A percentile compares a stretch with the other conserved stretches of the same genome.
These are phyloP conservation scores for Adansonia gregorii DNA, from an alignment of 441 rosid species.

Conservation along the genomic window DNA sequence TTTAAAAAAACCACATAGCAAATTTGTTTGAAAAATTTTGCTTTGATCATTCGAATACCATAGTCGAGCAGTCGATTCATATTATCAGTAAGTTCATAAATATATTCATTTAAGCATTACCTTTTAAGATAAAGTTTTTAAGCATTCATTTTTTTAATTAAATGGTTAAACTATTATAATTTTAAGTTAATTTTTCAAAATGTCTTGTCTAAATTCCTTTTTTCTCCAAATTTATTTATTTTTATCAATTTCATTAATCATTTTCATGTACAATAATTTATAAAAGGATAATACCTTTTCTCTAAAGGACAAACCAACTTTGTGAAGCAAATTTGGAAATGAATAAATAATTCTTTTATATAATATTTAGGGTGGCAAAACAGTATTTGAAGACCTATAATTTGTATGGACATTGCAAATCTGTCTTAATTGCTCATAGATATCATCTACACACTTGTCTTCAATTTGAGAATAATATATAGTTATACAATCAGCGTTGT, in stretches of 20 bases:
- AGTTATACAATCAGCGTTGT: conserved; percentile 11
- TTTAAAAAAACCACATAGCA: no score
- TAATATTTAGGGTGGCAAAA: conserved; percentile 18
- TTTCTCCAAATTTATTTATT: background rate
- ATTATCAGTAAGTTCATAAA: no score
- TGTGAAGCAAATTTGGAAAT: conserved; percentile 26
- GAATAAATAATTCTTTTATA: background rate
- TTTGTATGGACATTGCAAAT: conserved; percentile 21
- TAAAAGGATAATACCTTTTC: background rate
- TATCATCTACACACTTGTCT: conserved; percentile 41
- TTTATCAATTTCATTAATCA: background rate
- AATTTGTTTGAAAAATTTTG: no score
- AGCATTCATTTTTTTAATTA: no score
- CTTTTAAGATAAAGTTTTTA: no score
- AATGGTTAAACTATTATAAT: no score
- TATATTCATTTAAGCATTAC: no score
- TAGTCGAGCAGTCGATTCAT: no score
- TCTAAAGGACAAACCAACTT: conserved; percentile 1
- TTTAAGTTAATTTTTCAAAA: no score
- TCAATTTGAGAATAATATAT: background rate
- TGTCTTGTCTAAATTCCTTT: no score
- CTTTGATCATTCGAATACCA: no score
- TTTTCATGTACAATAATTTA: background rate
- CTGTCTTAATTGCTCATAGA: conserved; percentile 32
- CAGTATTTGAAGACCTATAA: conserved; percentile 31